Evolutionary conservation across 116 monocot species (phyloP).

Genomic region (Papilionanthe hybrid): DNA sequence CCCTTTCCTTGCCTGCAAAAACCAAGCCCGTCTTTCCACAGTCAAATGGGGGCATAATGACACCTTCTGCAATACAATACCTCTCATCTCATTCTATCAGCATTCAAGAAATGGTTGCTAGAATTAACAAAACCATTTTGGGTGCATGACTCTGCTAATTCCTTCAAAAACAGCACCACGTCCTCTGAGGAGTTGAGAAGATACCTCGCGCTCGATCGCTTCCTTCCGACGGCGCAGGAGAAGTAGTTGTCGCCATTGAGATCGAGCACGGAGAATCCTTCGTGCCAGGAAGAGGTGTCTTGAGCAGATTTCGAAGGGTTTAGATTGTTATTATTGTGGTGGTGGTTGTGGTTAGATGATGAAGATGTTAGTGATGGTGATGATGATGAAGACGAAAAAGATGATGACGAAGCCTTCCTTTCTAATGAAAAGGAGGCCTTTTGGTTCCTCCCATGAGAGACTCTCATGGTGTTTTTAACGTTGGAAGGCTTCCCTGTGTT

Average conservation of each 20-base stretch:
- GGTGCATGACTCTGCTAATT: constrained; percentile 33
- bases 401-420: constrained; percentile 21
- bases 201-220: constrained; percentile 81
- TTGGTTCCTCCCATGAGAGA: constrained; percentile 31
- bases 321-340: constrained; percentile 29
- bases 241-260: constrained; percentile 97
- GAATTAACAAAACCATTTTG: not conserved
- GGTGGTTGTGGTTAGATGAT: too few species aligned
- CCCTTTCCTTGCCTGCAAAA: not conserved
- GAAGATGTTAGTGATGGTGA: not conserved
- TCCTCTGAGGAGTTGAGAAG: constrained; percentile 83
- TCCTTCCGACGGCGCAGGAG: constrained; percentile 93
- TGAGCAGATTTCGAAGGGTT: constrained; percentile 41
- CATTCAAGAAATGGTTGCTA: not conserved
- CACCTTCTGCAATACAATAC: not conserved
- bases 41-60: too few species aligned
- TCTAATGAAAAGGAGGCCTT: constrained; percentile 43
- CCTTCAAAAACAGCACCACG: constrained; percentile 68
- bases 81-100: not conserved
- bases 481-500: constrained; percentile 30
- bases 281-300: constrained; percentile 71
- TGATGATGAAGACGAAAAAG: not conserved
- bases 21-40: not conserved
- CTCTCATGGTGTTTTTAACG: constrained; percentile 40
- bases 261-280: constrained; percentile 95